A percentile compares a stretch with the other conserved stretches of the same genome.
Conservation (phyloP, 345 rosid species). For the Moringa oleifera region DNA sequence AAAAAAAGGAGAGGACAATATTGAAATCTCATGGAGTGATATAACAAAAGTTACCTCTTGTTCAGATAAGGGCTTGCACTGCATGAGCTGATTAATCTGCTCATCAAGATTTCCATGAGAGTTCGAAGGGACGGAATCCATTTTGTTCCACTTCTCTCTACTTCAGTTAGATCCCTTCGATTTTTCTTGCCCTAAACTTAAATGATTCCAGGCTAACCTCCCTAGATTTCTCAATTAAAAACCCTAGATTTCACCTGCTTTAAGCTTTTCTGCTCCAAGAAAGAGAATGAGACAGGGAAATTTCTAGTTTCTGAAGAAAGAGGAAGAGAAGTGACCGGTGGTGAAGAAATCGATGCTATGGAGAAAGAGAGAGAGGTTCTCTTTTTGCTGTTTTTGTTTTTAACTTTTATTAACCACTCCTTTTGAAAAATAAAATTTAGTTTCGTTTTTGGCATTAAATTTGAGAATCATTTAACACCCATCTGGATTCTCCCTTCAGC, state of each 20-base stretch:
- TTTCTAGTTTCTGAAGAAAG: constrained; percentile 1
- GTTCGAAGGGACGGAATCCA: constrained; percentile 38
- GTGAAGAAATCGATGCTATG: constrained; percentile 21
- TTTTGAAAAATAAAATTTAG: not conserved
- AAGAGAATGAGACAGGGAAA: not conserved
- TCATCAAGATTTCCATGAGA: constrained; percentile 48
- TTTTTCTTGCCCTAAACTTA: constrained; percentile 1
- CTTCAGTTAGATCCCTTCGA: constrained; percentile 17
- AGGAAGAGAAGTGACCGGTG: constrained; percentile 10
- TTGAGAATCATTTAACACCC: not conserved
- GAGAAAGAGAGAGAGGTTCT: constrained; percentile 1
- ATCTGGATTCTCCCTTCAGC: not conserved
- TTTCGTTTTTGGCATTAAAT: not conserved
- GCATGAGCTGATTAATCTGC: constrained; percentile 54
- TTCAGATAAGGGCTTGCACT: constrained; percentile 60
- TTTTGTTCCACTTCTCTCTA: constrained; percentile 38
- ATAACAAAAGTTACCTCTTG: constrained; percentile 29
- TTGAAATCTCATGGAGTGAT: not conserved
- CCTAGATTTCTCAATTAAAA: constrained; percentile 15
- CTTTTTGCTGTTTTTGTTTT: not conserved
- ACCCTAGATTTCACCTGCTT: not conserved
- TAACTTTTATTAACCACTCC: constrained; percentile 2
- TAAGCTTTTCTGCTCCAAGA: not conserved
- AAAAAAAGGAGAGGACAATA: not conserved
- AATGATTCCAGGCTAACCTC: constrained; percentile 8